Evolutionary conservation across 1,284 basidiomycete species (phyloP).

Genomic region (Agaricales sp.): DNA sequence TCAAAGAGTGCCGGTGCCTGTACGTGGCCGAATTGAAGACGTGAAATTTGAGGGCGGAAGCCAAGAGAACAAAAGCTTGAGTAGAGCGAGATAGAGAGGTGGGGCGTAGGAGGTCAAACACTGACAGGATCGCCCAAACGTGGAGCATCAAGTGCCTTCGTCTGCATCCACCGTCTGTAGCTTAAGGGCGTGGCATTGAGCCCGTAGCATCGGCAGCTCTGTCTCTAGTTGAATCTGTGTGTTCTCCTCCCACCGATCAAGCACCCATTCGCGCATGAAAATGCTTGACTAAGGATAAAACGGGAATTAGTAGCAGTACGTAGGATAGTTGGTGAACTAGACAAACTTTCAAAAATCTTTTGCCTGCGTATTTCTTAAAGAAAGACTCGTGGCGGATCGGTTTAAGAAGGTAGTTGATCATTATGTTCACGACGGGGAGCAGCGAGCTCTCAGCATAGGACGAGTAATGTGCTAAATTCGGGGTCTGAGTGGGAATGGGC

Average conservation of each 20-base stretch:
- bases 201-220: conserved; percentile 38
- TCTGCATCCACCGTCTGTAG: no score
- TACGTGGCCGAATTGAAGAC: no score
- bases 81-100: no score
- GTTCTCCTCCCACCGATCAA: conserved; percentile 44
- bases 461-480: conserved; percentile 88
- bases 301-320: not conserved
- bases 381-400: conserved; percentile 69
- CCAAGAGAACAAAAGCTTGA: no score
- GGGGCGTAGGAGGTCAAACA: no score
- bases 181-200: no score
- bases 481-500: conserved; percentile 44
- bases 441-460: conserved; percentile 81
- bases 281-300: conserved; percentile 36
- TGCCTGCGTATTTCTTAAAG: conserved; percentile 74
- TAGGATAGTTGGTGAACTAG: not conserved
- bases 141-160: no score
- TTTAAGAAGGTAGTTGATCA: conserved; percentile 88
- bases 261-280: conserved; percentile 50
- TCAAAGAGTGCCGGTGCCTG: no score
- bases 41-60: no score
- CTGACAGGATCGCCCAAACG: no score
- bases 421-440: conserved; percentile 82
- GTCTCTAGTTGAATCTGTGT: conserved; percentile 32
- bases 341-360: conserved; percentile 77